Evolutionary conservation across 257 asterid genomes (phyloP).

Genomic region (Coffea canephora): DNA sequence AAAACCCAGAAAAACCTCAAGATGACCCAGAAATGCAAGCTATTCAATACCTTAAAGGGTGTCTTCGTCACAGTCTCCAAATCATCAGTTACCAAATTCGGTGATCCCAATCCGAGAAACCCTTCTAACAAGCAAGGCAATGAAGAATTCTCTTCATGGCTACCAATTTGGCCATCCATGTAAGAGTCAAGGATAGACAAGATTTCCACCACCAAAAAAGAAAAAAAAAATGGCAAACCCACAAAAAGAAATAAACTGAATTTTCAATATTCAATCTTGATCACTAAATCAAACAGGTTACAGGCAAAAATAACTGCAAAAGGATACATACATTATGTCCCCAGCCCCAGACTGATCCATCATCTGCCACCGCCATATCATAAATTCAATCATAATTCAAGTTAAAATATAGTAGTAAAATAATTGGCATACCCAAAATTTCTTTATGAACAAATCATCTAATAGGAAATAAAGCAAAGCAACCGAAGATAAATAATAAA

Average conservation of each 20-base stretch:
- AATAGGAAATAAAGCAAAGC: not conserved
- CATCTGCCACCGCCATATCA: slow-evolving; percentile 55
- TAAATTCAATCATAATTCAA: not conserved
- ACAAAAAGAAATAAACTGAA: not conserved
- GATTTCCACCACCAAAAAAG: not conserved
- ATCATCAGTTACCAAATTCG: slow-evolving; percentile 34
- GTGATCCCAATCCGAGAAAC: slow-evolving; percentile 56
- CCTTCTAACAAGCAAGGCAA: slow-evolving; percentile 62
- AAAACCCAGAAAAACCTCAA: not conserved
- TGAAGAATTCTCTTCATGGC: slow-evolving; percentile 51
- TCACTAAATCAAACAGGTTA: not conserved
- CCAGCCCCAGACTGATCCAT: slow-evolving; percentile 96
- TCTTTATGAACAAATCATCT: not conserved
- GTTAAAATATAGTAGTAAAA: not conserved
- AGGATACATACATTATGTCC: slow-evolving; percentile 92
- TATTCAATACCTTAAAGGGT: slow-evolving; percentile 56
- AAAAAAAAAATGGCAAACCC: not conserved
- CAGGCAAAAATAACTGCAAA: slow-evolving; percentile 9
- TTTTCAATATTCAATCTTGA: not conserved
- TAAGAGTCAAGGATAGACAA: slow-evolving; percentile 49
- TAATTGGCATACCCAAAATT: too few relatives aligned
- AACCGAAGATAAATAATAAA: not conserved
- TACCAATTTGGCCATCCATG: slow-evolving; percentile 84
- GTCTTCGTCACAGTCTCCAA: slow-evolving; percentile 31
- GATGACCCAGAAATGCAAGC: not conserved